Evolutionary conservation across 768 basidiomycete genomes (phyloP).

Genomic region (Candolleomyces efflorescens): DNA sequence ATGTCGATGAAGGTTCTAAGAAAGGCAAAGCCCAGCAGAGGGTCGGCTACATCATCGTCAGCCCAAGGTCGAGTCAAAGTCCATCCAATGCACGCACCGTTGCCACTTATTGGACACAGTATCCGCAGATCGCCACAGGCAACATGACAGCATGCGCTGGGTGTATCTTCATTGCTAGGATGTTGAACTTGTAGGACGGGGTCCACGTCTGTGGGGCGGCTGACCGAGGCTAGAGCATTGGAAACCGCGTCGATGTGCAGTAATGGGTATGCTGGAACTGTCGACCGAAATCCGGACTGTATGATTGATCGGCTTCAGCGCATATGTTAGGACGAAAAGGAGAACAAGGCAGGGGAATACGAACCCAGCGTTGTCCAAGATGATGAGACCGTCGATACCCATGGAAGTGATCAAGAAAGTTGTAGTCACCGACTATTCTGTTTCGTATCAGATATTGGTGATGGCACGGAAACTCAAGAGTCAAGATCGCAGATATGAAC

Average conservation of each 20-base stretch:
- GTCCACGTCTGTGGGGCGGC: conserved; percentile 55
- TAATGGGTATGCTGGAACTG: conserved; percentile 72
- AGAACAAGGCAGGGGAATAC: conserved; percentile 22
- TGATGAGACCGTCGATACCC: conserved; percentile 80
- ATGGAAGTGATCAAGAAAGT: conserved; percentile 28
- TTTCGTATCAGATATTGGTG: neutral
- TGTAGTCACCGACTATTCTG: neutral
- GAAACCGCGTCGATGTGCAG: conserved; percentile 86
- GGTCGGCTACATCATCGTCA: conserved; percentile 58
- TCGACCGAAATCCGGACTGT: conserved; percentile 84
- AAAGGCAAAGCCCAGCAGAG: conserved; percentile 86
- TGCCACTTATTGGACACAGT: conserved; percentile 77
- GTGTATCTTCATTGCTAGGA: conserved; percentile 38
- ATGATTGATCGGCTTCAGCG: conserved; percentile 67
- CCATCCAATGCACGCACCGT: conserved; percentile 52
- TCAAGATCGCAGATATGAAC: neutral
- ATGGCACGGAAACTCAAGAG: neutral
- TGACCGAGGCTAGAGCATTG: conserved; percentile 57
- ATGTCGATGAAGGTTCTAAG: conserved; percentile 82
- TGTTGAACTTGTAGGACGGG: conserved; percentile 68
- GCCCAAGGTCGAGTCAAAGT: conserved; percentile 4
- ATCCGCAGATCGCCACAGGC: conserved; percentile 71
- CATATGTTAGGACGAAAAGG: conserved; percentile 15
- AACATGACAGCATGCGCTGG: conserved; percentile 84
- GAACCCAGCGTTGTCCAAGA: conserved; percentile 71